Evolutionary conservation across 495 filamentous ascomycete genomes (phyloP).

Genomic region (Aspergillus affinis): DNA sequence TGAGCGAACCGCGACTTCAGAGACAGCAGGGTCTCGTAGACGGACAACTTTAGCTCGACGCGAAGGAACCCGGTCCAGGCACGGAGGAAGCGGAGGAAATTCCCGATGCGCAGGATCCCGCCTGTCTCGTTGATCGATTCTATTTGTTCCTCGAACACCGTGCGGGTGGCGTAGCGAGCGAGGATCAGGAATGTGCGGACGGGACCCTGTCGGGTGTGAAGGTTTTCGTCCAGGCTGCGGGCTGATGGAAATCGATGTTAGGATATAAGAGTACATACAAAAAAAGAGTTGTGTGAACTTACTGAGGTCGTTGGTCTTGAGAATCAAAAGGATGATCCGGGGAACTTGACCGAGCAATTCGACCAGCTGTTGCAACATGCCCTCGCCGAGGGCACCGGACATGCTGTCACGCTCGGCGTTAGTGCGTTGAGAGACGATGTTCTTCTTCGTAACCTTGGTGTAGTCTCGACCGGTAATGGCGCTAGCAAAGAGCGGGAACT

Average conservation of each 20-base stretch:
- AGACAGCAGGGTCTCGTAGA: constrained; percentile 57
- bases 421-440: constrained; percentile 62
- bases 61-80: constrained; percentile 61
- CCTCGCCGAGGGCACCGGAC: constrained; percentile 77
- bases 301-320: constrained; percentile 98
- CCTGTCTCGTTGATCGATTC: constrained; percentile 62
- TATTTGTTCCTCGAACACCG: constrained; percentile 84
- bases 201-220: constrained; percentile 86
- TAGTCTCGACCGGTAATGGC: constrained; percentile 97
- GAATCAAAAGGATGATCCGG: constrained; percentile 85
- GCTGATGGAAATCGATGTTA: constrained; percentile 40
- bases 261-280: neutral
- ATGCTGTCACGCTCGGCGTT: constrained; percentile 78
- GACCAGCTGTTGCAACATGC: constrained; percentile 82
- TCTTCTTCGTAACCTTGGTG: constrained; percentile 60
- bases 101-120: constrained; percentile 55
- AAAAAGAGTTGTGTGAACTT: constrained; percentile 26
- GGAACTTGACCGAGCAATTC: constrained; percentile 88
- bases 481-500: constrained; percentile 93
- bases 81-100: constrained; percentile 52
- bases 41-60: constrained; percentile 61
- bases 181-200: constrained; percentile 90
- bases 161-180: constrained; percentile 85
- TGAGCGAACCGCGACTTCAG: constrained; percentile 44
- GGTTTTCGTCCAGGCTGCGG: constrained; percentile 87